Conservation (phyloP, 1,284 basidiomycete genomes). For the Xerocomus minutiporus region DNA sequence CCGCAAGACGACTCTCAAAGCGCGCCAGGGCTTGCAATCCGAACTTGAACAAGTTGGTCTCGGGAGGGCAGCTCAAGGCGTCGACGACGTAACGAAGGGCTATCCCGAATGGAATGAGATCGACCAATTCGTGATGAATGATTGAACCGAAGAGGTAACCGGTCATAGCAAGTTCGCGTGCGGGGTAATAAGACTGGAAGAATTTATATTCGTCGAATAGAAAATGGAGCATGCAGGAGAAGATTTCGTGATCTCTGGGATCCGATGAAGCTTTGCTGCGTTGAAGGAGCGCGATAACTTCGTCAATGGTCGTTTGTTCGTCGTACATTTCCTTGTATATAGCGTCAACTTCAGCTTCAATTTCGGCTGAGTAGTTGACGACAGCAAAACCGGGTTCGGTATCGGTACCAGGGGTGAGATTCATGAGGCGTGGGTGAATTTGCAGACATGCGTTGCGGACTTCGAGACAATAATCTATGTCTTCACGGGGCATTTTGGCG, state of each 20-base stretch:
- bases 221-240: slow-evolving; percentile 98
- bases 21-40: slow-evolving; percentile 88
- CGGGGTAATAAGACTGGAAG: slow-evolving; percentile 94
- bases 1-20: slow-evolving; percentile 83
- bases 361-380: slow-evolving; percentile 82
- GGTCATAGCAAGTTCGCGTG: slow-evolving; percentile 93
- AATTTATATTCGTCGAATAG: slow-evolving; percentile 99
- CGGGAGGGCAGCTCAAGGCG: slow-evolving; percentile 84
- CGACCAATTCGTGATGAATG: slow-evolving; percentile 91
- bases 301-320: slow-evolving; percentile 89
- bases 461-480: slow-evolving; percentile 87
- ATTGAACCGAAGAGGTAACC: slow-evolving; percentile 95
- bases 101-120: slow-evolving; percentile 93
- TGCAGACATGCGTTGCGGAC: slow-evolving; percentile 93
- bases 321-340: slow-evolving; percentile 99
- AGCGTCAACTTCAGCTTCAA: slow-evolving; percentile 89
- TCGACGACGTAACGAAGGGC: slow-evolving; percentile 97
- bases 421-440: slow-evolving; percentile 95
- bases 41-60: slow-evolving; percentile 94
- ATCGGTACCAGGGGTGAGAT: slow-evolving; percentile 84
- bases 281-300: slow-evolving; percentile 86
- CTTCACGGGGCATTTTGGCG: slow-evolving; percentile 63
- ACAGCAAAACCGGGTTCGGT: slow-evolving; percentile 91
- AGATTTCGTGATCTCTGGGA: slow-evolving; percentile 88
- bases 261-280: slow-evolving; percentile 82